These are phyloP conservation scores for Fusarium sp. DNA, from an alignment of 2,329 filamentous ascomycete genomes.

Conservation along the genomic window DNA sequence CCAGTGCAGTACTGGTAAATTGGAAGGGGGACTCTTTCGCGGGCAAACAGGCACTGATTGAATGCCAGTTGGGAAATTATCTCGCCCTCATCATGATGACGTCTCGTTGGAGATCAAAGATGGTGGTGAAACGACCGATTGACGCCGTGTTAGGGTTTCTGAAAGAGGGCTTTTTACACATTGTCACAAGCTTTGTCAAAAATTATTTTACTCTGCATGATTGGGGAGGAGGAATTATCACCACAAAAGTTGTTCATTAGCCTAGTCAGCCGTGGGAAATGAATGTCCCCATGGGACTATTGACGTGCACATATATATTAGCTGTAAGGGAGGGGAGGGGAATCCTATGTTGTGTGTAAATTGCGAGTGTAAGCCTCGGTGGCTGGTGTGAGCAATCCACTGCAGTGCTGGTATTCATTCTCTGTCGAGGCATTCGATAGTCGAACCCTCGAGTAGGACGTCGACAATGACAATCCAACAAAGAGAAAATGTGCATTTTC, in stretches of 20 bases:
- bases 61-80: slow-evolving; percentile 25
- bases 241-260: not conserved
- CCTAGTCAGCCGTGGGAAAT: slow-evolving; percentile 28
- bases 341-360: slow-evolving; percentile 6
- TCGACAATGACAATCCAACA: not conserved
- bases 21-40: not conserved
- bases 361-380: slow-evolving; percentile 6
- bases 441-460: not conserved
- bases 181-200: not conserved
- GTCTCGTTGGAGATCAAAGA: slow-evolving; percentile 10
- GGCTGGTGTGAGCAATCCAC: not conserved
- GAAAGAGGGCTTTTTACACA: not conserved
- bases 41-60: not conserved
- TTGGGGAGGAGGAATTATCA: not conserved
- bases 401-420: not conserved
- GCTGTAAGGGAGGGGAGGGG: slow-evolving; percentile 37
- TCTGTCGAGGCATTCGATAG: not conserved
- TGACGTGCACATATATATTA: slow-evolving; percentile 4
- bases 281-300: slow-evolving; percentile 23
- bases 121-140: not conserved
- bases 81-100: slow-evolving; percentile 35
- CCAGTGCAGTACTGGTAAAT: slow-evolving; percentile 20
- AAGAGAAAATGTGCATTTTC: not conserved
- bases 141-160: not conserved
- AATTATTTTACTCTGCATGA: not conserved